phyloP scores from a whole-genome alignment of 208 protist species.

The Herpetomonas samuelpessoai region DNA sequence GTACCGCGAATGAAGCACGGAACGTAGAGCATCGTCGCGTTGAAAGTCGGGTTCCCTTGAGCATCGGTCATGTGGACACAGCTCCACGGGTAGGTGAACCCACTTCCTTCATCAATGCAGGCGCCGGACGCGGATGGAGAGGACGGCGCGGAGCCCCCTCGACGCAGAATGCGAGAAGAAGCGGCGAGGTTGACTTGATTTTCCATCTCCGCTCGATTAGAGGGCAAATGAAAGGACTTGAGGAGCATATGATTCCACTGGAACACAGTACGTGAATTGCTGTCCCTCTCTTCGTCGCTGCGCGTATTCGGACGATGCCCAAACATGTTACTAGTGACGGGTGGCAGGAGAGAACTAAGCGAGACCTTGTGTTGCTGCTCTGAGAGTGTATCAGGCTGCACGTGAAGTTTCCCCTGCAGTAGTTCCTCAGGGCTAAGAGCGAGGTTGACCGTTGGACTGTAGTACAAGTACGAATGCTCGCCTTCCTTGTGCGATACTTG shows the following conservation, averaged over 20 bases:
- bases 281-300: constrained; percentile 9
- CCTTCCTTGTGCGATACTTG: constrained; percentile 19
- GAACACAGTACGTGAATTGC: constrained; percentile 16
- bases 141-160: neutral
- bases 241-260: constrained; percentile 32
- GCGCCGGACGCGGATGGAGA: neutral
- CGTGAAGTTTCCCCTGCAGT: constrained; percentile 4
- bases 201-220: constrained; percentile 2
- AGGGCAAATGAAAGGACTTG: constrained; percentile 13
- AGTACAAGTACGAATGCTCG: constrained; percentile 58
- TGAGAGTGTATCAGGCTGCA: neutral
- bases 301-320: neutral
- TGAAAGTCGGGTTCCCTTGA: neutral
- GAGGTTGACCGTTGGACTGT: constrained; percentile 64
- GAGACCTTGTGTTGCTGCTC: neutral
- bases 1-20: constrained; percentile 67
- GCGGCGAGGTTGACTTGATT: constrained; percentile 4
- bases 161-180: neutral
- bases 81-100: neutral
- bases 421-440: constrained; percentile 46
- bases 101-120: neutral
- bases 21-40: constrained; percentile 21
- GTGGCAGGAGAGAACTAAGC: neutral
- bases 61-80: neutral
- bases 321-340: neutral